Conservation (phyloP, 768 basidiomycete genomes). For the Naganishia randhawae region DNA sequence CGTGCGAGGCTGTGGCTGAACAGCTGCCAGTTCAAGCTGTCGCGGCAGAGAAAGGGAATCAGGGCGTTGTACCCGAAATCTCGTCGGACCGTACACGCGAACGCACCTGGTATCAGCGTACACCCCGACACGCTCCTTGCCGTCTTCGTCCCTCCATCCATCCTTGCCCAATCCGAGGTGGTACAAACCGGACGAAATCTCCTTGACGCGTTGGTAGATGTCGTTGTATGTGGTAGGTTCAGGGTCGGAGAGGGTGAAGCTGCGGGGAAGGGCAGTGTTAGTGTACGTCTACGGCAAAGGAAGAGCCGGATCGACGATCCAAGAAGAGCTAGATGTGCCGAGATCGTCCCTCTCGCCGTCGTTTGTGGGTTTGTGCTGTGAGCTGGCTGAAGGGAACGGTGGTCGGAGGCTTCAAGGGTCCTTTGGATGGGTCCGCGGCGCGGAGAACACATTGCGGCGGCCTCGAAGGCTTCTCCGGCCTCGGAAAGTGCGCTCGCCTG, state of each 20-base stretch:
- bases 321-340: no score
- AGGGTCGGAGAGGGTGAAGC: conserved; percentile 48
- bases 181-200: conserved; percentile 39
- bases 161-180: conserved; percentile 34
- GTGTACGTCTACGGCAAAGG: no score
- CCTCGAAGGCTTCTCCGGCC: no score
- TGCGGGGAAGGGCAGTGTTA: conserved; percentile 22
- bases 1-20: conserved; percentile 42
- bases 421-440: no score
- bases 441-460: no score
- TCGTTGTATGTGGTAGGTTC: conserved; percentile 43
- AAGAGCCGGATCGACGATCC: no score
- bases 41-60: not conserved
- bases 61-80: conserved; percentile 12
- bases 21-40: conserved; percentile 49
- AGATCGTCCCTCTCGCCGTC: no score
- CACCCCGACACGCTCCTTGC: conserved; percentile 39
- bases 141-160: conserved; percentile 31
- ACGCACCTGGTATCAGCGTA: conserved; percentile 47
- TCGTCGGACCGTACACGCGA: no score
- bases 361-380: not conserved
- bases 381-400: no score
- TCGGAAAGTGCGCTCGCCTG: not conserved
- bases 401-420: not conserved
- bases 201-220: conserved; percentile 31